These are phyloP conservation scores for Melianthus villosus DNA, from an alignment of 441 rosid genomes.

Conservation along the genomic window DNA sequence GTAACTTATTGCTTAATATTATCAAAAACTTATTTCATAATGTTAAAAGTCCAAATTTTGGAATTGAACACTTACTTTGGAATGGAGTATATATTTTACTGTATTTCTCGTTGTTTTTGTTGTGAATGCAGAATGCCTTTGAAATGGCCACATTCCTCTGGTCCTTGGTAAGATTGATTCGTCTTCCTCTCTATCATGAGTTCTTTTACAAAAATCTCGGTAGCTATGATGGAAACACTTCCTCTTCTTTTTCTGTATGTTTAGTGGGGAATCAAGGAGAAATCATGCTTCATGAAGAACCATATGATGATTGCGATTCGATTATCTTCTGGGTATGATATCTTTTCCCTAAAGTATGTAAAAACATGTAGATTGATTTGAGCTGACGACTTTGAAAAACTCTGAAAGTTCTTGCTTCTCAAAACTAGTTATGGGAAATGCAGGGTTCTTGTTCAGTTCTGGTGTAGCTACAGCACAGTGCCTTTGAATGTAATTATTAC, in stretches of 20 bases:
- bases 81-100: neutral
- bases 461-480: constrained; percentile 88
- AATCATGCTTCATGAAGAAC: constrained; percentile 90
- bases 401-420: neutral
- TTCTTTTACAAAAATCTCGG: no score
- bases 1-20: no score
- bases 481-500: constrained; percentile 76
- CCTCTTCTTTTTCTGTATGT: no score
- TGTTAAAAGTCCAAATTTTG: no score
- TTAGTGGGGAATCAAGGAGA: constrained; percentile 73
- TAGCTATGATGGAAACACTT: no score
- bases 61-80: no score
- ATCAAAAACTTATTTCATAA: no score
- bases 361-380: no score
- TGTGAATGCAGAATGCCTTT: constrained; percentile 62
- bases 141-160: constrained; percentile 95
- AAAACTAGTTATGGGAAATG: constrained; percentile 9
- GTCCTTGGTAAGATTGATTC: constrained; percentile 49
- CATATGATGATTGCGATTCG: constrained; percentile 53
- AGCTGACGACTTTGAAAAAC: no score
- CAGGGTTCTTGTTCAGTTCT: constrained; percentile 82
- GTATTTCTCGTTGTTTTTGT: constrained; percentile 4
- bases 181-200: neutral
- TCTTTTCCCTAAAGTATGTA: no score
- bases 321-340: constrained; percentile 55